These are phyloP conservation scores for Beta vulgaris DNA, from an alignment of 148 eudicot species.

Conservation along the genomic window DNA sequence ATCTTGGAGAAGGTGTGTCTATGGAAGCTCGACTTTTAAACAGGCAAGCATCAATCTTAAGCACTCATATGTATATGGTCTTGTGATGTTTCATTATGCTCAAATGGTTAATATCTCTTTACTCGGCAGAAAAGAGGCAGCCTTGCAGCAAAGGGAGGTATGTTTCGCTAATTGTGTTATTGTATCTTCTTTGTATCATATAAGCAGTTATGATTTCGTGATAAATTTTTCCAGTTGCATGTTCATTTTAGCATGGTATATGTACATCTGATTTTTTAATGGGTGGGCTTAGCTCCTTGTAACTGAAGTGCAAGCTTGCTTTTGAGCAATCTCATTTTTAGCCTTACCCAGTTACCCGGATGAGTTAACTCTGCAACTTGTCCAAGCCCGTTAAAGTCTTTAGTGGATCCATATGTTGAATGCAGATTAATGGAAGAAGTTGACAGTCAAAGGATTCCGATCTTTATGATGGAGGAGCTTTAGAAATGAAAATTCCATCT, in stretches of 20 bases:
- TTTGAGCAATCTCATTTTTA: background rate
- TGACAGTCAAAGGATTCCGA: background rate
- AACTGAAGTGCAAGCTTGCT: background rate
- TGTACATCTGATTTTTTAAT: background rate
- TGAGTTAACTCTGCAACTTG: background rate
- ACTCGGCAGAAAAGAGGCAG: conserved; percentile 74
- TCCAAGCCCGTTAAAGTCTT: background rate
- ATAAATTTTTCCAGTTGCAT: background rate
- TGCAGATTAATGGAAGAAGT: background rate
- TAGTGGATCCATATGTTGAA: background rate
- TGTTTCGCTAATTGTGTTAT: conserved; percentile 12
- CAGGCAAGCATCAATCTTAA: conserved; percentile 51
- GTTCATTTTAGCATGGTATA: background rate
- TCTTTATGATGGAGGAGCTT: no score
- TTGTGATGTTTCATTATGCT: conserved; percentile 16
- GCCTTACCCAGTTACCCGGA: background rate
- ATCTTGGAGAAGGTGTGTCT: conserved; percentile 88
- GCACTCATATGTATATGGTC: conserved; percentile 12
- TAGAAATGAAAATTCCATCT: no score
- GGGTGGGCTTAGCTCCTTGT: background rate
- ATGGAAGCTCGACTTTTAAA: conserved; percentile 85
- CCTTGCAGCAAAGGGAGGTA: conserved; percentile 91
- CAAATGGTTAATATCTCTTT: conserved; percentile 23
- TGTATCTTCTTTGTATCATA: background rate
- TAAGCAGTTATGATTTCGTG: background rate